These are phyloP conservation scores for Cnidoscolus chayamansa DNA, from an alignment of 441 rosid genomes.

Conservation along the genomic window DNA sequence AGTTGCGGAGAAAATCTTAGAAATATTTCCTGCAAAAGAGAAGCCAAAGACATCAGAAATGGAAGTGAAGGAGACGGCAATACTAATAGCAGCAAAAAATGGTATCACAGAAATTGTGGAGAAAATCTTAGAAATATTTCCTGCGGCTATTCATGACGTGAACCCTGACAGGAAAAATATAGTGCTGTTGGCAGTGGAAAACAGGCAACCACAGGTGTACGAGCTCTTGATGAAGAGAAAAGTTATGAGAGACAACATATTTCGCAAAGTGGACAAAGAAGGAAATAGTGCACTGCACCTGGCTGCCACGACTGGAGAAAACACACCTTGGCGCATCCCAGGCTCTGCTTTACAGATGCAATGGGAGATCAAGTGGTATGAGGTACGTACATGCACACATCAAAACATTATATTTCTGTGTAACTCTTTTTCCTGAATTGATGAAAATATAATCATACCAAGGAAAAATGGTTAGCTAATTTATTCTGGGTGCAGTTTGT, in stretches of 20 bases:
- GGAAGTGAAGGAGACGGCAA: slow-evolving; percentile 21
- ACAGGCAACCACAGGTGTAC: slow-evolving; percentile 30
- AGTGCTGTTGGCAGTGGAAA: slow-evolving; percentile 37
- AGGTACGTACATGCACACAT: slow-evolving; percentile 26
- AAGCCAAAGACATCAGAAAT: slow-evolving; percentile 7
- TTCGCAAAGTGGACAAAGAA: slow-evolving; percentile 30
- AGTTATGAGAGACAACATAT: slow-evolving; percentile 26
- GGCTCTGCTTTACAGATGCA: slow-evolving; percentile 49
- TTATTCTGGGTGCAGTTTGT: slow-evolving; percentile 35
- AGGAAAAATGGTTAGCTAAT: no score
- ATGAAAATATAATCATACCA: no score
- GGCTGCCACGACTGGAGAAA: slow-evolving; percentile 35
- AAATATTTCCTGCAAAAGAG: slow-evolving; percentile 13
- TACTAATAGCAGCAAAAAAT: slow-evolving; percentile 35
- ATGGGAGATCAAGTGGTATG: slow-evolving; percentile 47
- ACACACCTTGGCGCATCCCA: slow-evolving; percentile 40
- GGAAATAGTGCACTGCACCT: slow-evolving; percentile 50
- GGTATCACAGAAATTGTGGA: slow-evolving; percentile 34
- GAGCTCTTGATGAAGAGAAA: slow-evolving; percentile 19
- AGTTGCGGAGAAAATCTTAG: slow-evolving; percentile 28
- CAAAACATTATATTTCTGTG: no score
- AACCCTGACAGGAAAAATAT: slow-evolving; percentile 30
- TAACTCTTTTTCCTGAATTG: no score
- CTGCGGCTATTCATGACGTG: slow-evolving; percentile 31
- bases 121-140: slow-evolving; percentile 23